Base-by-base conservation (phyloP, 768 basidiomycete genomes). In the Lactarius evosmus region DNA sequence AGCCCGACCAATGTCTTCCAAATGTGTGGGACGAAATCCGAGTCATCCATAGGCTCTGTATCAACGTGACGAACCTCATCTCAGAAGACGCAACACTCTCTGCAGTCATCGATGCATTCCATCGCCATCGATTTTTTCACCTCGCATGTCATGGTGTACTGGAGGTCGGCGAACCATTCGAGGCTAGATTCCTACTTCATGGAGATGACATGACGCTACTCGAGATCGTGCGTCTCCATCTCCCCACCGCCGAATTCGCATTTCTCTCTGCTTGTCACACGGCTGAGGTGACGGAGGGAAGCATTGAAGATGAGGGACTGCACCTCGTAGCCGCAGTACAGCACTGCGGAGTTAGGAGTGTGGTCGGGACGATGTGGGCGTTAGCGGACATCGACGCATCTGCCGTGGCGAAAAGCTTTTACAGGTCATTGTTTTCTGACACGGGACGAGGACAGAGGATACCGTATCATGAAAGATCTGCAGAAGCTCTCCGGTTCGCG, bases 221-320 rank as follows among this genome's bases (percentile, higher is more conserved):
- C 22, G 58, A n/a, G n/a, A n/a, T n/a, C n/a, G n/a, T n/a, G n/a
- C n/a, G n/a, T n/a, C n/a, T n/a, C n/a, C n/a, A n/a, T n/a, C n/a
- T n/a, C n/a, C n/a, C n/a, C n/a, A n/a, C n/a, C n/a, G n/a, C n/a
- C n/a, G n/a, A n/a, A n/a, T n/a, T n/a, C n/a, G n/a, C n/a, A n/a
- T n/a, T n/a, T n/a, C n/a, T n/a, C n/a, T n/a, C n/a, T n/a, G n/a
- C 58, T 12, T 65, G 63, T 56, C 63, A 65, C 22, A 65, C 51
- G 2, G 63, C 63, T 5, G 44, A 22, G 17, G 27, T 41, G 17
- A 60, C 55, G 2, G 52, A 52, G 1, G 33, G 44, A 7, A 44
- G 33, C 36, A 38, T n/a, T n/a, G n/a, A n/a, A n/a, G n/a, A n/a
- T n/a, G n/a, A n/a, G n/a, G n/a, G n/a, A n/a, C n/a, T n/a, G n/a